These are phyloP conservation scores for Aureobasidium zeae DNA, from an alignment of 2,329 filamentous ascomycete species.

Conservation along the genomic window DNA sequence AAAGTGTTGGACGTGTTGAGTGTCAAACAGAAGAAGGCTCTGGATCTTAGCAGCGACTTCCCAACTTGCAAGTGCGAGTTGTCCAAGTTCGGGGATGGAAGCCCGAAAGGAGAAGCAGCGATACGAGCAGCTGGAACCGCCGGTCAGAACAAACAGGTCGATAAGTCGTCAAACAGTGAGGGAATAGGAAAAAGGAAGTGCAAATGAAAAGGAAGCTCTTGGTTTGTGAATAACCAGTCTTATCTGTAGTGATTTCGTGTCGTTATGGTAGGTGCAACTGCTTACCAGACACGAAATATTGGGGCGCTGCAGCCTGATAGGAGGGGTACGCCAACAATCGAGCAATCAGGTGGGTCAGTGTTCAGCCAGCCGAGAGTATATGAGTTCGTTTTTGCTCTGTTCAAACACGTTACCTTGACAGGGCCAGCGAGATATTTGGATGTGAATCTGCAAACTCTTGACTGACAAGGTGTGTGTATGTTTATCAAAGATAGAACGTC, in stretches of 20 bases:
- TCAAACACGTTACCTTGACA: not conserved
- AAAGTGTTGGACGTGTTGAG: constrained; percentile 9
- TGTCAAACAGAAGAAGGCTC: not conserved
- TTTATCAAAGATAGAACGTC: constrained; percentile 1
- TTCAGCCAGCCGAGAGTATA: not conserved
- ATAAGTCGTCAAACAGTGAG: constrained; percentile 2
- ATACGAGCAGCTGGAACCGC: constrained; percentile 5
- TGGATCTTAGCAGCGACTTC: constrained; percentile 4
- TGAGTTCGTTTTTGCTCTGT: constrained; percentile 6
- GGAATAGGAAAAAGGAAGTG: not conserved
- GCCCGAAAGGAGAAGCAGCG: constrained; percentile 7
- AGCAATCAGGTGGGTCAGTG: constrained; percentile 9
- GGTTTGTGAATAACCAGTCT: not conserved
- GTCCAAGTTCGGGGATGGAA: not conserved
- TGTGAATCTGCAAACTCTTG: not conserved
- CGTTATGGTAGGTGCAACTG: constrained; percentile 1
- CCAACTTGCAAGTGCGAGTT: not conserved
- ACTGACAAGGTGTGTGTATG: too few species aligned
- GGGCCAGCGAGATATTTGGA: not conserved
- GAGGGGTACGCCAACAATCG: constrained; percentile 9
- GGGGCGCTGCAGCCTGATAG: constrained; percentile 12
- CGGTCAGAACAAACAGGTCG: constrained; percentile 7
- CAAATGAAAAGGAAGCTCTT: constrained; percentile 1
- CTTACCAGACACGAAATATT: constrained; percentile 9
- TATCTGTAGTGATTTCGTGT: not conserved